phyloP scores from a whole-genome alignment of 2,329 filamentous ascomycete species.

The Claviceps sp. region DNA sequence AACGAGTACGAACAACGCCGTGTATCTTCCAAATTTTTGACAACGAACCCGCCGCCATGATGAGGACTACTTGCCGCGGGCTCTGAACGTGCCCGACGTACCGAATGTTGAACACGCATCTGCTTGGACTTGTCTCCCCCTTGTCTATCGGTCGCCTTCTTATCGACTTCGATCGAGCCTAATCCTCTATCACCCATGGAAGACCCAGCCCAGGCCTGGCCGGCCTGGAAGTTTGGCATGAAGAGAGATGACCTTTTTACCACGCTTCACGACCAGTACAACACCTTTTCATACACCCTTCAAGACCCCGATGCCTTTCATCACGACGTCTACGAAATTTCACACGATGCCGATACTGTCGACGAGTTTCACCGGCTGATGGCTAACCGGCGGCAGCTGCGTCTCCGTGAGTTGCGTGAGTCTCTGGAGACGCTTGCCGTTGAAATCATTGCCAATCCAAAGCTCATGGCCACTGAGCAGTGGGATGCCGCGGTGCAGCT shows the following conservation, averaged over 20 bases:
- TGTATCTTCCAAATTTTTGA: neutral
- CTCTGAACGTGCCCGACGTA: constrained; percentile 6
- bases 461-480: constrained; percentile 43
- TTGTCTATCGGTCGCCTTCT: neutral
- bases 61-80: constrained; percentile 3
- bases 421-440: constrained; percentile 43
- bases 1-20: neutral
- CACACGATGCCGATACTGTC: constrained; percentile 32
- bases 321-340: constrained; percentile 47
- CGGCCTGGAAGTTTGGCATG: constrained; percentile 50
- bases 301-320: constrained; percentile 49
- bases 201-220: constrained; percentile 40
- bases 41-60: constrained; percentile 9
- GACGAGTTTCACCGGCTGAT: constrained; percentile 43
- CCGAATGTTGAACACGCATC: neutral
- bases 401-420: constrained; percentile 40
- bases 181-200: constrained; percentile 29
- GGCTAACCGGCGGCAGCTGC: constrained; percentile 38
- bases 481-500: constrained; percentile 46
- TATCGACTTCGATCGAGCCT: neutral
- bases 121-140: neutral
- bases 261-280: constrained; percentile 45
- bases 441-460: constrained; percentile 47
- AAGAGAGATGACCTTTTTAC: constrained; percentile 45
- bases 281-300: constrained; percentile 41